Conservation (phyloP, 495 filamentous ascomycete genomes). For the Tetracladium marchalianum region DNA sequence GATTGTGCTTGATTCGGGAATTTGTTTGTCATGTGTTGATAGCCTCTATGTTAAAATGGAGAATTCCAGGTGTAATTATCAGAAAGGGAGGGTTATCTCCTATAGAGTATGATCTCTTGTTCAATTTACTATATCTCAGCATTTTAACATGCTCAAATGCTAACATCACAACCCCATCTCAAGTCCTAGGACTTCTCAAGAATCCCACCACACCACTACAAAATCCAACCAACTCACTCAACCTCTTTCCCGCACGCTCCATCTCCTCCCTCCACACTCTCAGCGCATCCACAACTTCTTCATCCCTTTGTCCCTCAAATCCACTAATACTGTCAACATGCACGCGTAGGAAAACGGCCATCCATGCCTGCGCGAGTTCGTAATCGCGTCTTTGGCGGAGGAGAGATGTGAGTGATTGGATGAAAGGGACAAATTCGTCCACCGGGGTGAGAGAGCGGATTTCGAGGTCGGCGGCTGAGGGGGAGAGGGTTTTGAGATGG, state of each 20-base stretch:
- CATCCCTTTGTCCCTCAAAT: slow-evolving; percentile 21
- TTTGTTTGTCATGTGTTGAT: too few relatives aligned
- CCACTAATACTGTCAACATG: slow-evolving; percentile 49
- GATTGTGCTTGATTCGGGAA: too few relatives aligned
- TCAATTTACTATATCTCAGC: too few relatives aligned
- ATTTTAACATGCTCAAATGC: too few relatives aligned
- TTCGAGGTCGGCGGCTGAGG: slow-evolving; percentile 76
- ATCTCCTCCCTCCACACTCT: slow-evolving; percentile 57
- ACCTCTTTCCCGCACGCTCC: slow-evolving; percentile 53
- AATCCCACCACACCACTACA: slow-evolving; percentile 85
- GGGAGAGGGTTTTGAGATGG: slow-evolving; percentile 68
- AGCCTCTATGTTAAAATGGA: too few relatives aligned
- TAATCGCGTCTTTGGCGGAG: slow-evolving; percentile 65
- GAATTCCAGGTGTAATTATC: too few relatives aligned
- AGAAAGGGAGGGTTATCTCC: too few relatives aligned
- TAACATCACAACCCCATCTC: slow-evolving; percentile 1
- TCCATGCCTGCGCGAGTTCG: slow-evolving; percentile 92
- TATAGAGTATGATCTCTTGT: too few relatives aligned
- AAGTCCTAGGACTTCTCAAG: slow-evolving; percentile 55
- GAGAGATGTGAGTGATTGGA: slow-evolving; percentile 60
- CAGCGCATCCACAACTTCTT: slow-evolving; percentile 36
- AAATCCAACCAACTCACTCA: slow-evolving; percentile 72
- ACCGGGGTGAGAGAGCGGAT: slow-evolving; percentile 63
- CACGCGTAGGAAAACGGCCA: slow-evolving; percentile 77
- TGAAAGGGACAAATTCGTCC: slow-evolving; percentile 57